Percentiles rank a stretch among this genome's conserved stretches.
phyloP scores from a whole-genome alignment of 2,329 filamentous ascomycete genomes.

The Escovopsis sp. region DNA sequence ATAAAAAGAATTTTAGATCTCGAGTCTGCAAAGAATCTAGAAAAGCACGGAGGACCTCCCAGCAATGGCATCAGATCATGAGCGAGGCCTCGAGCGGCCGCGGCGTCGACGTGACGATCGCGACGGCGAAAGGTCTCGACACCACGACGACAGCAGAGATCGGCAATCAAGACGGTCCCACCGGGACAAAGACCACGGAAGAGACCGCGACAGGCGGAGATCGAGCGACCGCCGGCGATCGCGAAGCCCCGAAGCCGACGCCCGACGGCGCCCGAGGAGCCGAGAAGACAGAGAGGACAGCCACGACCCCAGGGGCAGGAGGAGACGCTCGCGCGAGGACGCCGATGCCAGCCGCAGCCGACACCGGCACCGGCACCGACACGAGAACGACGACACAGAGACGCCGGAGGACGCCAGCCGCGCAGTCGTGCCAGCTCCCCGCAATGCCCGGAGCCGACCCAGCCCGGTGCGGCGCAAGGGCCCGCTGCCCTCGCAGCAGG shows the following conservation, averaged over 20 bases:
- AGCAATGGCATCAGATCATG: constrained; percentile 15
- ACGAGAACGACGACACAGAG: constrained; percentile 2
- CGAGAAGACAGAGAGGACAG: constrained; percentile 1
- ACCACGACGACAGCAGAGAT: constrained; percentile 10
- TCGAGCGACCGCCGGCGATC: constrained; percentile 19
- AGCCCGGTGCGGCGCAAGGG: constrained; percentile 22
- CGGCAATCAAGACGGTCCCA: constrained; percentile 8
- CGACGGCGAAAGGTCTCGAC: constrained; percentile 4
- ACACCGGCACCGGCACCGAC: constrained; percentile 1
- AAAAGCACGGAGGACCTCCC: too few species aligned
- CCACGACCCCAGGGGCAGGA: constrained; percentile 13
- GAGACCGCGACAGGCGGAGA: constrained; percentile 11
- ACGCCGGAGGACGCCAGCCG: constrained; percentile 10
- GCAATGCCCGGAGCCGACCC: constrained; percentile 7
- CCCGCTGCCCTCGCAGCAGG: constrained; percentile 44
- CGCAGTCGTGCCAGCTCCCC: not conserved
- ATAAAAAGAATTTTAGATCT: too few species aligned
- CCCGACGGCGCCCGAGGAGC: constrained; percentile 5
- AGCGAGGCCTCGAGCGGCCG: constrained; percentile 7
- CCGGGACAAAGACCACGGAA: constrained; percentile 9
- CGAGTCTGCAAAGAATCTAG: too few species aligned
- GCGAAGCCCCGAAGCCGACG: constrained; percentile 15
- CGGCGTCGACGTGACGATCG: constrained; percentile 4
- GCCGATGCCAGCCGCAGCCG: constrained; percentile 13
- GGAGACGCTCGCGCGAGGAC: constrained; percentile 20